These are phyloP conservation scores for Arxiozyma telluris DNA, from an alignment of 1,139 yeast genomes.

Conservation along the genomic window DNA sequence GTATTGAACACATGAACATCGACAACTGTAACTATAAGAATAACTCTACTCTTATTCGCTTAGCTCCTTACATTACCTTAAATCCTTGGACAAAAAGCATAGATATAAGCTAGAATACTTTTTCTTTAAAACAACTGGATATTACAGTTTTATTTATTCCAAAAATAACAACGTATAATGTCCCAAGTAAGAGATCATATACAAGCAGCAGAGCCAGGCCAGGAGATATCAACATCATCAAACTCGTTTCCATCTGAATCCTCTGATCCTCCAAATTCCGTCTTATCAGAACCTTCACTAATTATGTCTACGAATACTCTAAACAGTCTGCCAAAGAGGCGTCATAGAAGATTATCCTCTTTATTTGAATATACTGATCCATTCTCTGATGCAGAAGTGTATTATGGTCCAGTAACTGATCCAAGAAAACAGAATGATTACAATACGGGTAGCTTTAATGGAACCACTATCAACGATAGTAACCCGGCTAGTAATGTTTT, in stretches of 20 bases:
- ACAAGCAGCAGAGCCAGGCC: neutral
- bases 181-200: neutral
- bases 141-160: neutral
- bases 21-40: neutral
- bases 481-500: neutral
- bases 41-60: no score
- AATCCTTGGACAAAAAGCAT: neutral
- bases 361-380: conserved; percentile 41
- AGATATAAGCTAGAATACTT: neutral
- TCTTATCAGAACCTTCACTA: neutral
- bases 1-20: neutral
- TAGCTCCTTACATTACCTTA: neutral
- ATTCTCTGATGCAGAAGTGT: conserved; percentile 55
- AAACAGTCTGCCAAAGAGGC: conserved; percentile 4
- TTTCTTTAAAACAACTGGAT: no score
- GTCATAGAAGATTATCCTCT: conserved; percentile 25
- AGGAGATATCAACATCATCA: neutral
- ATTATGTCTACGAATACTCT: neutral
- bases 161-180: neutral
- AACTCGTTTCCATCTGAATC: neutral
- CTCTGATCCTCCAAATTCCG: neutral
- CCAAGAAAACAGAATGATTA: conserved; percentile 32
- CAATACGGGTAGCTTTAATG: neutral
- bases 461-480: neutral
- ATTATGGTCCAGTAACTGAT: conserved; percentile 59